Base-by-base conservation (phyloP, 164 flowering plant species). In the Chloranthus sessilifolius region DNA sequence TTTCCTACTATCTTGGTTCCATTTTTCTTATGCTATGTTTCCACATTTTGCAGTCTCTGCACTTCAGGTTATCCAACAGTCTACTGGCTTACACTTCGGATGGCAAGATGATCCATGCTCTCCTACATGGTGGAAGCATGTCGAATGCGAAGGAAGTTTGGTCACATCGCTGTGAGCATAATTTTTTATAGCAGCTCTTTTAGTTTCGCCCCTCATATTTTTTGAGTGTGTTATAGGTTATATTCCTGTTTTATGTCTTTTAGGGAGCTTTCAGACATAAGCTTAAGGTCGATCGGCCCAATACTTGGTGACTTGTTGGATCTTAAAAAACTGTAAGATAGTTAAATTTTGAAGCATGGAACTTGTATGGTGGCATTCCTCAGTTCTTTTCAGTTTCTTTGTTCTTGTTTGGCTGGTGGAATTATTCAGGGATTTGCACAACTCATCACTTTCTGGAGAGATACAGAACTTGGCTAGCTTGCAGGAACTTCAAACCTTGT, bases 21-120 rank as follows among this genome's bases (percentile, higher is more conserved):
- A 25, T 43, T 35, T 35, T 34, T 16, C 41, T 34, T 8, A 9
- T 23, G 4, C 15, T 22, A n/a, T 54, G 19, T 55, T 43, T 24
- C 19, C 42, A 31, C 36, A 40, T 29, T 28, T 22, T 75, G 57
- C 80, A 88, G 96, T 82, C 51, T 88, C 94, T 15, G 94, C 96
- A 17, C 88, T 88, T 59, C 75, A 79, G 61, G 86, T 85, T 59
- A 88, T 88, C 54, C 78, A 82, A 52, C 79, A 82, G 46, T 80
- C 72, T 2, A 69, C 79, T 21, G 88, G 86, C 23, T 50, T 77
- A 24, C 83, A 88, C 70, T 65, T 88, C 31, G 88, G 76, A 36
- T 88, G 96, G 96, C 53, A 82, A 66, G 94, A 85, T 51, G 96
- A 88, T 67, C 96, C 96, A 3, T 88, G 96, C 70, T 77, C 68